Conservation (phyloP, 164 flowering plant genomes). For the Stephania japonica region DNA sequence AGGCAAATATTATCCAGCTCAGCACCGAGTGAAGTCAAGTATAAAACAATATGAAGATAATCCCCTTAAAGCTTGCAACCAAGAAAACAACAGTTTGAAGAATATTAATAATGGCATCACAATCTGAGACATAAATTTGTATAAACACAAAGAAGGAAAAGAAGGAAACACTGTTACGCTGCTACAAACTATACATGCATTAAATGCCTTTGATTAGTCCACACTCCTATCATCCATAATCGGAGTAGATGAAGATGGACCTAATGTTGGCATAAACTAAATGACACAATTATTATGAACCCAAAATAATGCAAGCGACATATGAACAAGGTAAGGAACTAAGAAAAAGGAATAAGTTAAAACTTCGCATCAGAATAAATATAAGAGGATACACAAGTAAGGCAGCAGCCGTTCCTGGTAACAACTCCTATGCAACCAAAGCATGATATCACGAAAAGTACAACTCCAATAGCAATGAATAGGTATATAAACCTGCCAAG, state of each 20-base stretch:
- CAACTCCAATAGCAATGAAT: conserved; percentile 71
- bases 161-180: neutral
- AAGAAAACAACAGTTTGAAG: neutral
- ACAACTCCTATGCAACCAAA: conserved; percentile 80
- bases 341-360: neutral
- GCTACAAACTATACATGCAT: neutral
- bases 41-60: neutral
- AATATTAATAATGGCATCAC: neutral
- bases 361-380: neutral
- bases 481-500: conserved; percentile 83
- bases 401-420: conserved; percentile 79
- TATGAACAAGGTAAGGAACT: neutral
- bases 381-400: conserved; percentile 77
- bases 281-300: no score
- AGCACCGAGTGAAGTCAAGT: neutral
- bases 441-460: conserved; percentile 75
- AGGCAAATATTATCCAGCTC: neutral
- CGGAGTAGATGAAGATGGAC: no score
- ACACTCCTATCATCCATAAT: neutral
- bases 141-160: neutral
- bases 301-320: no score
- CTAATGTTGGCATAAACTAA: no score
- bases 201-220: neutral
- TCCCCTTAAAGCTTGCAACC: neutral
- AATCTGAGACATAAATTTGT: neutral